Base-by-base conservation (phyloP, 495 filamentous ascomycete genomes). In the Daldinia vernicosa region DNA sequence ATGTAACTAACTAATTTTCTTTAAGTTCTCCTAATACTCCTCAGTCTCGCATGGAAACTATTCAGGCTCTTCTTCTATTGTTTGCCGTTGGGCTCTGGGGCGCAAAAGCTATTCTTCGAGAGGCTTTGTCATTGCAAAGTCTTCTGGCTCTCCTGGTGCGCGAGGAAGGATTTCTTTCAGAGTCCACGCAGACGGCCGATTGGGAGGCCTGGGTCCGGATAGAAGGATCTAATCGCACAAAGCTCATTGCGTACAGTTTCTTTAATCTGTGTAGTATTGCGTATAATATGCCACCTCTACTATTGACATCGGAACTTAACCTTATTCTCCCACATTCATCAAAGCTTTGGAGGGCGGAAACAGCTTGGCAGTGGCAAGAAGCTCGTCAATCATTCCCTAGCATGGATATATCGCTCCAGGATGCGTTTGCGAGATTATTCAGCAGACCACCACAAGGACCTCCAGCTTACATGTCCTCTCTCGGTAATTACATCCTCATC, bases 401-500 rank as follows among this genome's bases (percentile, higher is more conserved):
- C 50, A 78, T 79, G 32, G 81, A 85, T n/a, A 77, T 84, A 24
- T 76, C 78, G 6, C 80, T 89, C 19, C 85, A 86, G 60, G 80
- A 84, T 45, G 83, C 83, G 0, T 82, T 87, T 35, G 75, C 82
- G 43, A 74, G 80, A 51, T 67, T 87, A 27, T 80, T 89, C 40
- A 83, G 80, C 32, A 80, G 80, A 11, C 70, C 80, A 0, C 72
- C 80, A 1, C 84, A 86, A 61, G 79, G 77, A 15, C 81, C 84
- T 14, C 84, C 83, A 3, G 78, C 86, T 7, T 84, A 85, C 67
- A 82, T 78, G 74, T 89, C 89, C 7, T 88, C 89, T 0, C 80
- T 91, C 0, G 89, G 89, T 15, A 89, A 88, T 66, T 91, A 91
- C 66, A 84, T 89, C 5, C 83, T 92, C 4, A 90, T 92, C 37